These are phyloP conservation scores for Geotrichum candidum DNA, from an alignment of 1,139 yeast species.

Conservation along the genomic window DNA sequence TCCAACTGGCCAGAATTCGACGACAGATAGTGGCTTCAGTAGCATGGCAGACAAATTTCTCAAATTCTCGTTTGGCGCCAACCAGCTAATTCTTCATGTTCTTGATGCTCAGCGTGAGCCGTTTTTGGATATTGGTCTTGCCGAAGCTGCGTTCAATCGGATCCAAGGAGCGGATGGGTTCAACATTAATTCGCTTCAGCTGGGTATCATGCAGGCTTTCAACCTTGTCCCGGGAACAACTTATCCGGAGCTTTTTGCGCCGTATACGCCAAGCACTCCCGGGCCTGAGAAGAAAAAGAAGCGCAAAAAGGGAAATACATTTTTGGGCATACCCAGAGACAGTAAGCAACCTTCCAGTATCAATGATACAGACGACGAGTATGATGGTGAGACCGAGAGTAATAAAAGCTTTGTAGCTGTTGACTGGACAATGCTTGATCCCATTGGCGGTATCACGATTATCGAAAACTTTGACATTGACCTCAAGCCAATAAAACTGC, in stretches of 20 bases:
- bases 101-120: conserved; percentile 56
- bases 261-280: conserved; percentile 31
- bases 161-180: conserved; percentile 56
- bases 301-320: neutral
- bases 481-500: conserved; percentile 63
- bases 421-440: conserved; percentile 67
- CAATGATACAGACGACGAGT: conserved; percentile 24
- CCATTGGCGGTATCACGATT: conserved; percentile 82
- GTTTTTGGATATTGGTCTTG: conserved; percentile 64
- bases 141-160: conserved; percentile 56
- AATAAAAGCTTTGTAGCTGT: conserved; percentile 42
- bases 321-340: neutral
- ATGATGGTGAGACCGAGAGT: conserved; percentile 22
- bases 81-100: conserved; percentile 66
- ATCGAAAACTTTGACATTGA: conserved; percentile 46
- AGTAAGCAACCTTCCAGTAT: neutral
- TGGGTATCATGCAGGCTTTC: conserved; percentile 64
- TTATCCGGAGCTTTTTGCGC: conserved; percentile 69
- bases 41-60: conserved; percentile 25
- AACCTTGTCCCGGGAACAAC: conserved; percentile 54
- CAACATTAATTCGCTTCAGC: conserved; percentile 52
- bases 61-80: conserved; percentile 62
- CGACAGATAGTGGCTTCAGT: conserved; percentile 36
- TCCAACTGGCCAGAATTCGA: conserved; percentile 32
- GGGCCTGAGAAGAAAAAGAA: neutral